Base-by-base conservation (phyloP, 164 flowering plant species). In the Nymphaea thermarum region DNA sequence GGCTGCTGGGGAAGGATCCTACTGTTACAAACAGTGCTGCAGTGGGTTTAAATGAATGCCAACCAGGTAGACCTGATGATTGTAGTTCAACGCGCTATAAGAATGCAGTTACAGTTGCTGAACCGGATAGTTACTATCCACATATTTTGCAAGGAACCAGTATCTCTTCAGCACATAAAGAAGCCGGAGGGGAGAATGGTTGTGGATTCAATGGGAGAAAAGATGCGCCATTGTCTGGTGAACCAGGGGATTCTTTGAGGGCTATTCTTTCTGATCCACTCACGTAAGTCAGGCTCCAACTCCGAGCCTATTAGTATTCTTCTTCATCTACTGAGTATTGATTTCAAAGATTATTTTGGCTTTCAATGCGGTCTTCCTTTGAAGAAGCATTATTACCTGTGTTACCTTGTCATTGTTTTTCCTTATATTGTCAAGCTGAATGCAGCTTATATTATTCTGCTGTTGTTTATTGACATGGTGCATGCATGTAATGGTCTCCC, bases 251-350 rank as follows among this genome's bases (percentile, higher is more conserved):
- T 62, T 83, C 96, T 36, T 69, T 90, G 63, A 84, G 87, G 76
- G 67, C 77, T 2, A 90, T 88, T 78, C 84, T 92, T 3, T 90
- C 96, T 0, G 96, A 93, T 66, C 96, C 98, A 43, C 43, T 93
- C 0, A 93, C 93, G 95, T 88, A 78, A 82, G 94, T 79, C 10
- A 25, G 36, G 36, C 36, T 25, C 36, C 36, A 25, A 25, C 36
- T 25, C 36, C 36, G 36, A 25, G 36, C 36, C 36, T 25, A 25
- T 25, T 25, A 25, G 36, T 25, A 25, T 25, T 25, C 36, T 25
- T 25, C 36, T 25, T 25, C 36, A 25, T 25, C 36, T 25, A 1
- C 36, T 25, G 36, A 1, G 36, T 25, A 25, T 25, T 25, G 36
- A 25, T 25, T 25, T 25, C 36, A 25, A 25, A 25, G 36, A 25